Conservation (phyloP, 306 rosid genomes). For the Ceratonia siliqua region DNA sequence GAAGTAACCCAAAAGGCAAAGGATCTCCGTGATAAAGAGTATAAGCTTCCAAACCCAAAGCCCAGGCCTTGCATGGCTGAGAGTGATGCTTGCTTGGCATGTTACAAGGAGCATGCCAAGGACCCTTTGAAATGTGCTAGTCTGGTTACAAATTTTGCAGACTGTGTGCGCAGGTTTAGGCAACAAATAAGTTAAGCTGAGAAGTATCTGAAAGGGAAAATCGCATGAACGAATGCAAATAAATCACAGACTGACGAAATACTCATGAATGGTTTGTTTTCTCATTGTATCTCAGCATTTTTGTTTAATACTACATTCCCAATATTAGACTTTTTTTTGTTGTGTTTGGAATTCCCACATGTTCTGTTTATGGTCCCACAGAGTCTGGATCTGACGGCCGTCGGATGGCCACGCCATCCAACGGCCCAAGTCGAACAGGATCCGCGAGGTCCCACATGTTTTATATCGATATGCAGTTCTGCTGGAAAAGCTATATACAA, state of each 20-base stretch:
- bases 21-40: slow-evolving; percentile 87
- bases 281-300: slow-evolving; percentile 29
- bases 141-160: slow-evolving; percentile 64
- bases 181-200: slow-evolving; percentile 45
- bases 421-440: too few relatives aligned
- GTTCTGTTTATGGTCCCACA: neutral
- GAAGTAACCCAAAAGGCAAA: slow-evolving; percentile 91
- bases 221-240: slow-evolving; percentile 39
- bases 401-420: too few relatives aligned
- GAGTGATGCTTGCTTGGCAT: slow-evolving; percentile 62
- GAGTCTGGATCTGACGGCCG: too few relatives aligned
- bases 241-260: slow-evolving; percentile 37
- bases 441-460: too few relatives aligned
- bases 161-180: slow-evolving; percentile 76
- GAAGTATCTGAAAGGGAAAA: slow-evolving; percentile 30
- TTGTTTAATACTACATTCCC: slow-evolving; percentile 23
- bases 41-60: slow-evolving; percentile 80
- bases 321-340: slow-evolving; percentile 17
- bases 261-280: neutral
- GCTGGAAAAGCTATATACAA: too few relatives aligned
- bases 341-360: neutral
- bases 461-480: too few relatives aligned
- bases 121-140: slow-evolving; percentile 78
- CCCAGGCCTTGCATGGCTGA: slow-evolving; percentile 74
- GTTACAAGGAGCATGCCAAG: slow-evolving; percentile 76